Base-by-base conservation (phyloP, 2,329 filamentous ascomycete genomes). In the Thermothelomyces thermophilus region DNA sequence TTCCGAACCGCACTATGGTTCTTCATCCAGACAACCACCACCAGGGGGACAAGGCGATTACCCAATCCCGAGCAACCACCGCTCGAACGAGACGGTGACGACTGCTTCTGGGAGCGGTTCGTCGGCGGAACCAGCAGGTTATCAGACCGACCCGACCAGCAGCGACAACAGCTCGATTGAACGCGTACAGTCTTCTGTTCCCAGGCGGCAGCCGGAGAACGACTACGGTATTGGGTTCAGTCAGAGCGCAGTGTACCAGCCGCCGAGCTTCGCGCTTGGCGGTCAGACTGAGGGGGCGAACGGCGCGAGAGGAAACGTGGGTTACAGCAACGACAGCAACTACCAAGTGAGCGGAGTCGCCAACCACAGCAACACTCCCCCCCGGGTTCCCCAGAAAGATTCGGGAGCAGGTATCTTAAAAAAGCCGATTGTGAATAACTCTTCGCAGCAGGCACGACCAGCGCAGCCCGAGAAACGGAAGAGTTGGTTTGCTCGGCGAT, bases 101-200 rank as follows among this genome's bases (percentile, higher is more conserved):
- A 89, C 87, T 11, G 85, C 84, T 52, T 82, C 83, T 10, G 84
- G 82, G 19, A 87, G 83, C 62, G 86, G 83, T 43, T 86, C 80
- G 58, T 81, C 84, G 56, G 82, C 73, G 47, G 90, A 95, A 51
- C 83, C 83, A 11, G 83, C 80, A 63, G 84, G 83, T 49, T 90
- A 93, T 66, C 84, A 84, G 57, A 95, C 89, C 52, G 90, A 95
- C 64, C 90, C 87, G 36, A 71, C 77, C 49, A 93, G 87, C 70
- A 95, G 90, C 63, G 87, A 95, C 64, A 95, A 95, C 70, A 94
- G 88, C 70, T 95, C 89, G 1, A 80, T 94, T 59, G 88, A 95
- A 64, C 83, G 88, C 54, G 73, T 83, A 20, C 71, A 75, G 51
- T 77, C 82, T n/a, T 31, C 40, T 45, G 72, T 74, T 5, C 70